Base-by-base conservation (phyloP, 345 rosid genomes). In the Psidium friedrichsthalianum region DNA sequence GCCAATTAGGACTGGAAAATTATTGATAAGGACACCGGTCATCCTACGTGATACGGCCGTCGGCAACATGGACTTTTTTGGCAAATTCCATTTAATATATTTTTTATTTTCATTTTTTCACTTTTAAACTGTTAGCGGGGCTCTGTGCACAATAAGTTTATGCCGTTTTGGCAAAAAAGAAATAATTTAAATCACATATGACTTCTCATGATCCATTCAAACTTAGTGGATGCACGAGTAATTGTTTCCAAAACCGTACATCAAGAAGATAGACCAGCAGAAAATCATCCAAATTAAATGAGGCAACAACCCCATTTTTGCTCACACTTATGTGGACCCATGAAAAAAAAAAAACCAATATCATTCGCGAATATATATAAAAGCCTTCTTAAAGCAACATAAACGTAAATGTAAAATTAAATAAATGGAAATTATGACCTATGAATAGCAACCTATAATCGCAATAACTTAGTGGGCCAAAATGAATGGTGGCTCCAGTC, bases 11-110 rank as follows among this genome's bases (percentile, higher is more conserved):
- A 14, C 2, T 5, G 1, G 15, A 53, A 53, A 53, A 53, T 16
- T 0, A 0, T 21, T 7, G 3, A 20, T 2, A 15, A 16, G 21
- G 0, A 53, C 6, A 14, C 2, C 56, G 1, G 6, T 6, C 25
- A 11, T 55, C 57, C 10, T 9, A 56, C 13, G 0, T 56, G n/a
- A 5, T 5, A 56, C 2, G 5, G 0, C 1, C 59, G 2, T 8
- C 3, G 11, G 11, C 11, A 1, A 22, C 11, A 3, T 24, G 6
- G 3, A 22, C 12, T 2, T 6, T 61, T 29, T 61, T 29, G 6
- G 9, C 2, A 69, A 4, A 1, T 32, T 36, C 3, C 16, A 8
- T 18, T 8, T 5, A 32, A 32, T 7, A 6, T 44, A 44, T 6
- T 44, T 44, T 32, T 32, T 8, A 8, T 1, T 18, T 69, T 29